Evolutionary conservation across 352 stramenopile species (phyloP).

Genomic region (Phytophthora cactorum): DNA sequence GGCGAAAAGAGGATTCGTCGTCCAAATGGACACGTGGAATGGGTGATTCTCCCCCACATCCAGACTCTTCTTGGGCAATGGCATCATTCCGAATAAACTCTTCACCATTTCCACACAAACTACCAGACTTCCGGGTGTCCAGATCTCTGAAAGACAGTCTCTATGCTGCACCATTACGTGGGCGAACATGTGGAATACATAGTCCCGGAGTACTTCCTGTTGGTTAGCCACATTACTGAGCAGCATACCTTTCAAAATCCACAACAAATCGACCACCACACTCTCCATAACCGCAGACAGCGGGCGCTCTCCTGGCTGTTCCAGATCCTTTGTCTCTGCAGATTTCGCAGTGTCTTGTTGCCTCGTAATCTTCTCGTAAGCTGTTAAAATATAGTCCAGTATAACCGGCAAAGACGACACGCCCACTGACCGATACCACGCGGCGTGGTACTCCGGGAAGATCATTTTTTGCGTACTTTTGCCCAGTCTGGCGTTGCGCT

Average conservation of each 20-base stretch:
- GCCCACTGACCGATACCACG: constrained; percentile 65
- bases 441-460: constrained; percentile 45
- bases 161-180: constrained; percentile 66
- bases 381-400: constrained; percentile 69
- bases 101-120: constrained; percentile 73
- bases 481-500: constrained; percentile 67
- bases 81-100: constrained; percentile 61
- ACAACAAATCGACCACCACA: constrained; percentile 67
- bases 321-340: not conserved
- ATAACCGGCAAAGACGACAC: constrained; percentile 59
- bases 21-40: constrained; percentile 70
- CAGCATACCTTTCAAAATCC: constrained; percentile 73
- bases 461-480: constrained; percentile 62
- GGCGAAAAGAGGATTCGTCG: constrained; percentile 78
- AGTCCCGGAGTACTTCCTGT: constrained; percentile 61
- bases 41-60: constrained; percentile 55
- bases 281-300: constrained; percentile 46
- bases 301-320: constrained; percentile 2
- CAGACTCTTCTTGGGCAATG: constrained; percentile 27
- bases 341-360: constrained; percentile 1
- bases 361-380: constrained; percentile 44
- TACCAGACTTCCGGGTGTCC: constrained; percentile 71
- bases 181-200: constrained; percentile 70
- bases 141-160: constrained; percentile 44
- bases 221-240: constrained; percentile 60